These are phyloP conservation scores for Pisolithus tinctorius DNA, from an alignment of 768 basidiomycete genomes.

Conservation along the genomic window DNA sequence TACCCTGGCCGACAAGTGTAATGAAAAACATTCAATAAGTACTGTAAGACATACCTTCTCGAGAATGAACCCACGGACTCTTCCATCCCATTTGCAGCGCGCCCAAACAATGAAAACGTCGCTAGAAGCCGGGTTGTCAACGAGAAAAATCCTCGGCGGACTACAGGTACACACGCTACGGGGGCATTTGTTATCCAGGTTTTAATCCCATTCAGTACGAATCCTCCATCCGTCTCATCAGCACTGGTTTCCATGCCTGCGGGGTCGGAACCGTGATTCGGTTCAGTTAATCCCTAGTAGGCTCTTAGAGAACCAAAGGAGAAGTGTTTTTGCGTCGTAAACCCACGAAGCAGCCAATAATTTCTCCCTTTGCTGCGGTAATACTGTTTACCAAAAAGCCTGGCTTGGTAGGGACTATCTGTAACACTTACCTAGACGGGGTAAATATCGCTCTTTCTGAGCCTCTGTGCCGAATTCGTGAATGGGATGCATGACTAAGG, in stretches of 20 bases:
- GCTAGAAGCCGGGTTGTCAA: constrained; percentile 30
- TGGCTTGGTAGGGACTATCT: background rate
- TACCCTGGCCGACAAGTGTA: constrained; percentile 43
- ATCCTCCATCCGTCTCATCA: constrained; percentile 79
- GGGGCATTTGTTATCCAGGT: constrained; percentile 98
- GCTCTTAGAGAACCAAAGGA: background rate
- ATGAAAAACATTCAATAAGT: background rate
- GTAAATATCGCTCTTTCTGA: constrained; percentile 89
- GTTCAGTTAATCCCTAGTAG: constrained; percentile 84
- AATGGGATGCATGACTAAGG: constrained; percentile 94
- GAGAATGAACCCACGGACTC: constrained; percentile 83
- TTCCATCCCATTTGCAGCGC: constrained; percentile 87
- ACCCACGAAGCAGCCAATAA: constrained; percentile 89
- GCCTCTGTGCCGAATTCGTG: constrained; percentile 82
- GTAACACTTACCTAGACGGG: constrained; percentile 55
- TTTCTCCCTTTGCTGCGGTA: constrained; percentile 66
- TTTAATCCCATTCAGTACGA: constrained; percentile 83
- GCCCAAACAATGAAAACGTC: constrained; percentile 95
- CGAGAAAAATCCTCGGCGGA: constrained; percentile 1
- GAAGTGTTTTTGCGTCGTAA: constrained; percentile 1
- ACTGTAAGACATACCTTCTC: constrained; percentile 58
- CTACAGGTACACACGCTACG: constrained; percentile 55
- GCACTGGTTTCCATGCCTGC: constrained; percentile 97
- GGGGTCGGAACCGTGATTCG: constrained; percentile 95
- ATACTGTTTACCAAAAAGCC: constrained; percentile 5